Evolutionary conservation across 352 stramenopile species (phyloP).

Genomic region (Phytopythium kandeliae): DNA sequence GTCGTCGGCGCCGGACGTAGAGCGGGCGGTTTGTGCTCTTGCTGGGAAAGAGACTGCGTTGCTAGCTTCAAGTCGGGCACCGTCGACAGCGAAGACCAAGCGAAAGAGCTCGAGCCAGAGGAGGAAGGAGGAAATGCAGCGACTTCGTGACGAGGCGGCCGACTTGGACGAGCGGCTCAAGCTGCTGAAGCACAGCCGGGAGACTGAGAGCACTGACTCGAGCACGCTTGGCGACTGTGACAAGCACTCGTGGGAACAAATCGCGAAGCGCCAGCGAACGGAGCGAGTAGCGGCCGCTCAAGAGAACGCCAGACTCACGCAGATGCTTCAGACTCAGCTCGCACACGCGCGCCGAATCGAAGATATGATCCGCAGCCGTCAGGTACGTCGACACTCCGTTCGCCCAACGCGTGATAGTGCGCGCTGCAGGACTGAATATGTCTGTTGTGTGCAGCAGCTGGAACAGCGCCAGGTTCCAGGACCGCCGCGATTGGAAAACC

Average conservation of each 20-base stretch:
- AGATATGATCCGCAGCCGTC: slow-evolving; percentile 1
- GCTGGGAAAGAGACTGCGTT: too few relatives aligned
- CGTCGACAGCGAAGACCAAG: background rate
- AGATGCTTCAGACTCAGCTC: slow-evolving; percentile 1
- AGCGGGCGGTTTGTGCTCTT: too few relatives aligned
- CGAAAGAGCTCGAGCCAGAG: slow-evolving; percentile 5
- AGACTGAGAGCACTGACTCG: background rate
- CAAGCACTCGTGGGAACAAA: background rate
- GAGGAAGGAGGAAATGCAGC: slow-evolving; percentile 4
- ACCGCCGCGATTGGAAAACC: too few relatives aligned
- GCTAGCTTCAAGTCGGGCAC: too few relatives aligned
- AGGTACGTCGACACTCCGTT: too few relatives aligned
- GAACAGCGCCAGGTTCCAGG: too few relatives aligned
- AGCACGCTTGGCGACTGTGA: too few relatives aligned
- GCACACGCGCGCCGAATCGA: background rate
- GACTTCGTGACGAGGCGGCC: background rate
- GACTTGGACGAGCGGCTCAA: slow-evolving; percentile 1
- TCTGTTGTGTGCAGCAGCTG: too few relatives aligned
- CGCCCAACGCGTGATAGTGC: too few relatives aligned
- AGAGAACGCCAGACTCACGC: slow-evolving; percentile 2
- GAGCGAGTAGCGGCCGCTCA: background rate
- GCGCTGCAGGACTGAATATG: too few relatives aligned
- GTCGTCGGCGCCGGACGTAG: too few relatives aligned
- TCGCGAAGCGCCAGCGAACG: slow-evolving; percentile 2
- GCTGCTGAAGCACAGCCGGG: background rate